phyloP scores from a whole-genome alignment of 2,329 filamentous ascomycete species.

The Escovopsis sp. region DNA sequence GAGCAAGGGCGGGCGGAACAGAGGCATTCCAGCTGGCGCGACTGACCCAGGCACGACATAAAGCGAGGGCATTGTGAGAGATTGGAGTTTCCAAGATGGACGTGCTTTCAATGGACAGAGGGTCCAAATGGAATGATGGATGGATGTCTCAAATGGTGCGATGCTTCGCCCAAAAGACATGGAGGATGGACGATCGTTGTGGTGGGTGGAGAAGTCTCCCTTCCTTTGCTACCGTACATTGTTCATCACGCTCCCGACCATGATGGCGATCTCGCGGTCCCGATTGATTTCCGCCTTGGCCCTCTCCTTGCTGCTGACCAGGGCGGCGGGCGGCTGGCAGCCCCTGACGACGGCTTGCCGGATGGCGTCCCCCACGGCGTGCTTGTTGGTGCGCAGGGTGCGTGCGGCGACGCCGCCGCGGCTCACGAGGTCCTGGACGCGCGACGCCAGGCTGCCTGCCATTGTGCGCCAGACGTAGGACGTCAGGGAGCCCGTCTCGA shows the following conservation, averaged over 20 bases:
- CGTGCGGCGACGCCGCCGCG: conserved; percentile 73
- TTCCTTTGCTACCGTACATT: conserved; percentile 30
- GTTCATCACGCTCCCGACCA: conserved; percentile 70
- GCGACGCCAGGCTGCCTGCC: conserved; percentile 57
- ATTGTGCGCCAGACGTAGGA: conserved; percentile 91
- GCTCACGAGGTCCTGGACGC: conserved; percentile 71
- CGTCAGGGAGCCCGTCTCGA: conserved; percentile 76
- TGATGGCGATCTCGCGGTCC: conserved; percentile 88
- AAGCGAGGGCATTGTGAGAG: too few species aligned
- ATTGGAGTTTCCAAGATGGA: too few species aligned
- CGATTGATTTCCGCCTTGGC: conserved; percentile 38
- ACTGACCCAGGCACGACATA: too few species aligned
- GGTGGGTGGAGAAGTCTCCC: too few species aligned
- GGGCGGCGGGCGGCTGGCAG: conserved; percentile 47
- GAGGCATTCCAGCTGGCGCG: too few species aligned
- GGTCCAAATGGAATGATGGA: too few species aligned
- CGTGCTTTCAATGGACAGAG: too few species aligned
- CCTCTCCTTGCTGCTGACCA: conserved; percentile 28
- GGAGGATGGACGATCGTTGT: too few species aligned
- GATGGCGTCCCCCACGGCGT: conserved; percentile 60
- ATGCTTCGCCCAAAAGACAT: too few species aligned
- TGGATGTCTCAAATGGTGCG: too few species aligned
- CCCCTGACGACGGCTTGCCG: conserved; percentile 71
- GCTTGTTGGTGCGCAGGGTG: conserved; percentile 61
- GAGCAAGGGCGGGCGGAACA: too few species aligned